A percentile compares a stretch with the other conserved stretches of the same genome.
Conservation (phyloP, 106 monocot genomes). For the Allium sativum region DNA sequence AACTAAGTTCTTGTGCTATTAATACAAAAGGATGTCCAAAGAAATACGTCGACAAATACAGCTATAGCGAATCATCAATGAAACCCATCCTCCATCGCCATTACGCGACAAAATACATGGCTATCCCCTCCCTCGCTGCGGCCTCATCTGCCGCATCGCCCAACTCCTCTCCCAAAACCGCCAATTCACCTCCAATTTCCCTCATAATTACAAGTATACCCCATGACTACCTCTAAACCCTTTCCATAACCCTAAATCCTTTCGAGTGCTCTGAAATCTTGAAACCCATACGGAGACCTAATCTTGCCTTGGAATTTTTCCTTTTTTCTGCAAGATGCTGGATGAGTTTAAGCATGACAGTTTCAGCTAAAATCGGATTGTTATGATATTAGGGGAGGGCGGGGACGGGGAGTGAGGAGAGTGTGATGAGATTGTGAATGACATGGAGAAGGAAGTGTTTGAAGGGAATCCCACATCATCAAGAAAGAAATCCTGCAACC, state of each 20-base stretch:
- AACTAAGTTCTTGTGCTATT: too few species aligned
- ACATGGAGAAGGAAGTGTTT: slow-evolving; percentile 68
- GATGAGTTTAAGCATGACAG: slow-evolving; percentile 67
- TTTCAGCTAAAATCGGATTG: slow-evolving; percentile 84
- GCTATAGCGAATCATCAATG: neutral
- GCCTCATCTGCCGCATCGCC: slow-evolving; percentile 69
- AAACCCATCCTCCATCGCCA: slow-evolving; percentile 11
- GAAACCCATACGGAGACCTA: slow-evolving; percentile 34
- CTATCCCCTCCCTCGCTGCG: slow-evolving; percentile 60
- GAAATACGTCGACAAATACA: too few species aligned
- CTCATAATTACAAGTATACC: slow-evolving; percentile 65
- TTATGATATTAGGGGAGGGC: slow-evolving; percentile 40
- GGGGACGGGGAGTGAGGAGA: slow-evolving; percentile 8
- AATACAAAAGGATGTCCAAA: too few species aligned
- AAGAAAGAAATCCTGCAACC: too few species aligned
- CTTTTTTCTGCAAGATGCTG: slow-evolving; percentile 43
- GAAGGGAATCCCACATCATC: too few species aligned
- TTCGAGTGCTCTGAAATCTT: slow-evolving; percentile 70
- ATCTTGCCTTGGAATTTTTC: slow-evolving; percentile 53
- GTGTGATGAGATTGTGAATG: slow-evolving; percentile 35
- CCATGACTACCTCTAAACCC: slow-evolving; percentile 60
- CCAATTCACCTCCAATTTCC: slow-evolving; percentile 37
- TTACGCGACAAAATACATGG: slow-evolving; percentile 56
- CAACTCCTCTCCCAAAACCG: slow-evolving; percentile 30
- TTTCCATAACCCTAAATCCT: slow-evolving; percentile 48